Evolutionary conservation across 176 grass and related monocot genomes (phyloP).

Genomic region (Areca catechu): DNA sequence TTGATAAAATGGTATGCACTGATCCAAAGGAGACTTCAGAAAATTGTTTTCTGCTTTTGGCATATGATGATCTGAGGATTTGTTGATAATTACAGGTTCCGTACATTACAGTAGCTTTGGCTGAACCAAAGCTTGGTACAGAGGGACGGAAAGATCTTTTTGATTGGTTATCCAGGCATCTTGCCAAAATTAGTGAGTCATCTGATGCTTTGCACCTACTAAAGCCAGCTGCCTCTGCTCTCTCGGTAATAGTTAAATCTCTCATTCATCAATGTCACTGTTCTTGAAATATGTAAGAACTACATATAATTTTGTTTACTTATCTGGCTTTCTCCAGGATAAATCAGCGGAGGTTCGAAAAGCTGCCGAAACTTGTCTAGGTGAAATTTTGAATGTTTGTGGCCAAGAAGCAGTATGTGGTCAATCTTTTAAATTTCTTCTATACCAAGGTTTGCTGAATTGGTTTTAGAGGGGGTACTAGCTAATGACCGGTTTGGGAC

Average conservation of each 20-base stretch:
- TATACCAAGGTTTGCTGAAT: too few relatives aligned
- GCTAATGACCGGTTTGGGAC: too few relatives aligned
- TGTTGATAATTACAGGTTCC: constrained; percentile 41
- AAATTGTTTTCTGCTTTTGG: constrained; percentile 6
- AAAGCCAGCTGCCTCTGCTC: constrained; percentile 77
- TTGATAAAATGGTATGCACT: constrained; percentile 76
- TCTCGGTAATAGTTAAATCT: constrained; percentile 43
- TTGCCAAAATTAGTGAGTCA: constrained; percentile 60
- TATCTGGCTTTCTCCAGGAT: constrained; percentile 50
- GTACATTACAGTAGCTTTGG: constrained; percentile 62
- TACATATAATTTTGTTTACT: constrained; percentile 4
- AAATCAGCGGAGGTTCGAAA: constrained; percentile 99
- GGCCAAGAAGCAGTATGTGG: constrained; percentile 81
- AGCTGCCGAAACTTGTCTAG: constrained; percentile 77
- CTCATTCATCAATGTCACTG: not conserved
- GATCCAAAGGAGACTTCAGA: not conserved
- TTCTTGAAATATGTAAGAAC: not conserved
- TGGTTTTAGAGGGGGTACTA: too few relatives aligned
- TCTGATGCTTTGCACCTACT: constrained; percentile 77
- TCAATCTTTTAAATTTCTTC: not conserved
- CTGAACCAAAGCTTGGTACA: constrained; percentile 77
- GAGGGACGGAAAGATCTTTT: constrained; percentile 98
- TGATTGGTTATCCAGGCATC: constrained; percentile 96
- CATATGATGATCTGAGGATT: not conserved
- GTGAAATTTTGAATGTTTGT: constrained; percentile 76